Evolutionary conservation across 345 rosid genomes (phyloP), one percentile per base, ranked within the genome.

Genomic region (Balakata baccata): DNA sequence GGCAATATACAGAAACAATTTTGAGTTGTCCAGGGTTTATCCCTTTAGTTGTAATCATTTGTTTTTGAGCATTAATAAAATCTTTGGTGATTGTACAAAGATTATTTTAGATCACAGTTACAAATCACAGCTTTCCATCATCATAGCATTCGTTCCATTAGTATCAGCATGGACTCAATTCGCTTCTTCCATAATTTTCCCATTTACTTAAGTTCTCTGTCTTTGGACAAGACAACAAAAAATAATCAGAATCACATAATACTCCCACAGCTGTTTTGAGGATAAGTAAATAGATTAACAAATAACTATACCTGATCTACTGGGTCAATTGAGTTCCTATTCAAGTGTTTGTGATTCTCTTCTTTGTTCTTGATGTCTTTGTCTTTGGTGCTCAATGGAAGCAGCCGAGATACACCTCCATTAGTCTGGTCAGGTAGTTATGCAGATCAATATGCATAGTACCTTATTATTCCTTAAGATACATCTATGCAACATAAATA

Each of bases 281-380:
- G n/a, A 25, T 13, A 37, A 49, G 46, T 8, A 11, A 22, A 18
- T n/a, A 41, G 16, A 29, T 6, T 6, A n/a, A 57, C 23, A 29
- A n/a, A 64, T 75, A 73, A 6, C 69, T 3, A 49, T 87, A 94
- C 98, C 96, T 97, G 84, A 74, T 94, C 98, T 54, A 93, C 84
- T 80, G 98, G 88, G 50, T 94, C 98, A 22, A 74, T 86, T 16
- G 89, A 75, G 56, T 89, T 89, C 81, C 99, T 98, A 74, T 95
- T 94, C 84, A 92, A 77, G 68, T 89, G 96, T 87, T 92, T 94
- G 86, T 86, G 92, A 78, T 85, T 92, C 86, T 89, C 98, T 82
- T 92, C 98, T 86, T 89, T 92, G 75, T 73, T 84, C 81, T 82
- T 80, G 76, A 81, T 75, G 49, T 93, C 97, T 74, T 87, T 94